A percentile compares a stretch with the other conserved stretches of the same genome.
phyloP scores from a whole-genome alignment of 2,329 filamentous ascomycete genomes.

The Alternaria panax region DNA sequence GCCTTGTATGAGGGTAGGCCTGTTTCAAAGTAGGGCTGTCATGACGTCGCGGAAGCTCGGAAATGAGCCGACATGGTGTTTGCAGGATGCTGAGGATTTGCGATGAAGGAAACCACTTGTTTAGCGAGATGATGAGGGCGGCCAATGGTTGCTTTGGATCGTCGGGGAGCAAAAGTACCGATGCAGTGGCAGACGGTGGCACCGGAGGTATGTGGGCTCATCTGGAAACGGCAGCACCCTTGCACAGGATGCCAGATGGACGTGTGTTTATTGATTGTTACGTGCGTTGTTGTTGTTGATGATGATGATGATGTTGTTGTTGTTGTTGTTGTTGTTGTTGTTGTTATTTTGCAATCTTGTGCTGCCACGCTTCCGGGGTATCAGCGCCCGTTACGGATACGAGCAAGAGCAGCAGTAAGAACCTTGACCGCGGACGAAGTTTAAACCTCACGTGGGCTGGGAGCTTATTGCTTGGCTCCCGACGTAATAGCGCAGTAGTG shows the following conservation, averaged over 20 bases:
- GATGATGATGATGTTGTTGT: no score
- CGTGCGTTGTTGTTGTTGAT: not conserved
- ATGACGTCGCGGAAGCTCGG: slow-evolving; percentile 6
- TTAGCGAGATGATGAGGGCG: slow-evolving; percentile 9
- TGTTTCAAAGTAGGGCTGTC: slow-evolving; percentile 4
- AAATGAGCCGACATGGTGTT: slow-evolving; percentile 11
- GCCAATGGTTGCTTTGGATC: slow-evolving; percentile 9
- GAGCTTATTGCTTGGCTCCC: not conserved
- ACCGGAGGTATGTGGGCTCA: not conserved
- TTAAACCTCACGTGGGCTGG: slow-evolving; percentile 5
- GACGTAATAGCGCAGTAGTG: slow-evolving; percentile 14
- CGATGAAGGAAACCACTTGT: not conserved
- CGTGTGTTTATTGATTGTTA: not conserved
- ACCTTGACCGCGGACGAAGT: not conserved
- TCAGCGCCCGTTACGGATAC: not conserved
- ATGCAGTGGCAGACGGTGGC: slow-evolving; percentile 1
- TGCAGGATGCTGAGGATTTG: slow-evolving; percentile 9
- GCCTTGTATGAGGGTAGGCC: slow-evolving; percentile 3
- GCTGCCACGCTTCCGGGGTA: not conserved
- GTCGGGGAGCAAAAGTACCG: slow-evolving; percentile 4
- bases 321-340: no score
- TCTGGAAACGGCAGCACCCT: slow-evolving; percentile 2
- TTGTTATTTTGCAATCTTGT: not conserved
- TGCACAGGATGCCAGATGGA: not conserved
- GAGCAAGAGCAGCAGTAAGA: not conserved